Percentiles rank a stretch among this genome's conserved stretches.
These are phyloP conservation scores for Coemansia sp. DNA, from an alignment of 192 early-diverging fungal genomes.

Conservation along the genomic window DNA sequence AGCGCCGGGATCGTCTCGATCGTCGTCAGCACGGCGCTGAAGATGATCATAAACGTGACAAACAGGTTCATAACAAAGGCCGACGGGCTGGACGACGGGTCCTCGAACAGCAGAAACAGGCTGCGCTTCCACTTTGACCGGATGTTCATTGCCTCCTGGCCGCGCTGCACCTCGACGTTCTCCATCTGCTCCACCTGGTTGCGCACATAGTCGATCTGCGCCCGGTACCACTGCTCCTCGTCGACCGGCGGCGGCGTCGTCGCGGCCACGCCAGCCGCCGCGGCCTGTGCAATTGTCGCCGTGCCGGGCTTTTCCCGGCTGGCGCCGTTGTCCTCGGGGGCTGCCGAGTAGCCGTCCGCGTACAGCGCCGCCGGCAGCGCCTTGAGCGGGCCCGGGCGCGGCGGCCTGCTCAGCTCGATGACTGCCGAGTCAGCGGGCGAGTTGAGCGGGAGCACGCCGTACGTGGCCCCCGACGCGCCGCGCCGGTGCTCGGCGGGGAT, in stretches of 20 bases:
- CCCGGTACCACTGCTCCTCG: slow-evolving; percentile 47
- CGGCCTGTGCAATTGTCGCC: slow-evolving; percentile 6
- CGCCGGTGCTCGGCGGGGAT: slow-evolving; percentile 7
- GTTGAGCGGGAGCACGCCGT: slow-evolving; percentile 10
- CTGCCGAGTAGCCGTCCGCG: no score
- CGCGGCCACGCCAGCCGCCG: slow-evolving; percentile 15
- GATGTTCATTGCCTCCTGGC: slow-evolving; percentile 42
- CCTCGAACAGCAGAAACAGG: slow-evolving; percentile 70
- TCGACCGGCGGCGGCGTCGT: slow-evolving; percentile 23
- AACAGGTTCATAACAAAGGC: slow-evolving; percentile 72
- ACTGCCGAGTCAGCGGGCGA: slow-evolving; percentile 22
- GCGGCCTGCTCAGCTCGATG: slow-evolving; percentile 11
- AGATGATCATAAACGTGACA: slow-evolving; percentile 69
- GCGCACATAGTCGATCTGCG: slow-evolving; percentile 51
- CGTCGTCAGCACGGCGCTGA: slow-evolving; percentile 68
- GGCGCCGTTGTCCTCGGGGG: neutral
- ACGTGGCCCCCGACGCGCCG: slow-evolving; percentile 2
- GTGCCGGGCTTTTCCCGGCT: neutral
- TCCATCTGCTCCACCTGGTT: slow-evolving; percentile 50
- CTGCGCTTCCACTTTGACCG: slow-evolving; percentile 54
- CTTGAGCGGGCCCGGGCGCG: slow-evolving; percentile 13
- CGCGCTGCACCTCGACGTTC: slow-evolving; percentile 37
- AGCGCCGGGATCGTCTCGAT: slow-evolving; percentile 78
- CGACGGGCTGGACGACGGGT: slow-evolving; percentile 66
- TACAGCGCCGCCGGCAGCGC: slow-evolving; percentile 16